Base-by-base conservation (phyloP, 768 basidiomycete species). In the Phlebiopsis gigantea region DNA sequence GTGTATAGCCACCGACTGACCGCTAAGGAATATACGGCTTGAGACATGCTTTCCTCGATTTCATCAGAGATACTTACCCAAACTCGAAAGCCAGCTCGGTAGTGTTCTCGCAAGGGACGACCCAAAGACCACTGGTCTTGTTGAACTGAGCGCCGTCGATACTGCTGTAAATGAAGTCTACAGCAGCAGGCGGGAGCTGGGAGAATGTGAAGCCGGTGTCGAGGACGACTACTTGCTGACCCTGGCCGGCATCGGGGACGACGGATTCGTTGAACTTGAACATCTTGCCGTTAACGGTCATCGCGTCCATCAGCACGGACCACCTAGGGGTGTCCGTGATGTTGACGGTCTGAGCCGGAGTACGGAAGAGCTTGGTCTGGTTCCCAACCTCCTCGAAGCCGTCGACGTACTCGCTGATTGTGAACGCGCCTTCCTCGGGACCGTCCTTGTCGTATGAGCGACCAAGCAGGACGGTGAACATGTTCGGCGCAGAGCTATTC, bases 261-360 rank as follows among this genome's bases (percentile, higher is more conserved):
- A 52, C 47, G 26, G 63, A 61, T 57, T 50, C 5, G 57, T 67
- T 80, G 24, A 88, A 83, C 41, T 75, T 65, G 47, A 79, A 71
- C 31, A 77, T 76, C 43, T 75, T 72, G 25, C 75, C 74, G 49
- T 84, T 84, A 12, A 88, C 74, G 50, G 84, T 77, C 63, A 71
- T 68, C 25, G 59, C 57, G 61, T 70, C 70, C 61, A 70, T 57
- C n/a, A 64, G 52, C 15, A 64, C 61, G 42, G 66, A 67, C 71
- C 72, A 73, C 21, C 88, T 78, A 43, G 65, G 75, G 0, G 88
- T 87, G 14, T 72, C 68, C 28, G 70, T 71, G 51, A 76, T 45
- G 57, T 56, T 52, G 49, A 66, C 62, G 39, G 62, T 60, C 28
- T 63, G 59, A 5, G 50, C 55, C 41, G 56, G 60, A 24, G 61